Evolutionary conservation across 2,329 filamentous ascomycete genomes (phyloP).

Genomic region (Calonectria pseudoturangicola): DNA sequence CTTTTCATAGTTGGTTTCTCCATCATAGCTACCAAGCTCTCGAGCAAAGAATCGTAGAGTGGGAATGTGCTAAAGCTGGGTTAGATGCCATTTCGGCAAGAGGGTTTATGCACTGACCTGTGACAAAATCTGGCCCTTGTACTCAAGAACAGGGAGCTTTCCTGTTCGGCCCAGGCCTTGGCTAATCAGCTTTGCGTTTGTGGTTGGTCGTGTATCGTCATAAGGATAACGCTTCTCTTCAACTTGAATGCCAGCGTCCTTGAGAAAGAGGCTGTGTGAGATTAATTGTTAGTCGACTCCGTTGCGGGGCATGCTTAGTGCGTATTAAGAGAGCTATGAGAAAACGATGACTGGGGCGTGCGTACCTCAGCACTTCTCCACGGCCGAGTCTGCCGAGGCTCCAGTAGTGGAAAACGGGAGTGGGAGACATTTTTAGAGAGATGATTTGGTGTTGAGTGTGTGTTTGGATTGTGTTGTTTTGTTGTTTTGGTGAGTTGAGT

Average conservation of each 20-base stretch:
- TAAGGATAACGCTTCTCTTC: constrained; percentile 46
- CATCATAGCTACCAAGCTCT: constrained; percentile 60
- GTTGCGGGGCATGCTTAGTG: too few relatives aligned
- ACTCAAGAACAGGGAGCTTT: constrained; percentile 59
- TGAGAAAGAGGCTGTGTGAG: constrained; percentile 43
- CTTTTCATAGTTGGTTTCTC: constrained; percentile 60
- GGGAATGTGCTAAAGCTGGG: constrained; percentile 23
- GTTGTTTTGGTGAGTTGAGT: neutral
- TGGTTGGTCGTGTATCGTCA: constrained; percentile 40
- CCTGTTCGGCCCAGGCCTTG: constrained; percentile 56
- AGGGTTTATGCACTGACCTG: constrained; percentile 34
- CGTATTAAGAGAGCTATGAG: neutral
- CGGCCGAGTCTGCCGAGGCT: constrained; percentile 54
- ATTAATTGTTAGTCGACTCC: neutral
- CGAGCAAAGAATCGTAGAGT: constrained; percentile 61
- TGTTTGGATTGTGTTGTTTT: too few relatives aligned
- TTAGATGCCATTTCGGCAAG: neutral
- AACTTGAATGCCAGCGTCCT: constrained; percentile 44
- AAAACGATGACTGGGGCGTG: constrained; percentile 39
- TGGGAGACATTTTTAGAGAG: neutral
- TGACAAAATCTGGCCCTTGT: constrained; percentile 56
- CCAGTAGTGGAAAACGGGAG: constrained; percentile 52
- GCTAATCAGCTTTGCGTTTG: constrained; percentile 54
- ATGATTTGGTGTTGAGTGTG: neutral
- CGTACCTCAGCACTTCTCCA: constrained; percentile 54